phyloP scores from a whole-genome alignment of 2,329 filamentous ascomycete genomes.

The Stachybotrys chartarum region DNA sequence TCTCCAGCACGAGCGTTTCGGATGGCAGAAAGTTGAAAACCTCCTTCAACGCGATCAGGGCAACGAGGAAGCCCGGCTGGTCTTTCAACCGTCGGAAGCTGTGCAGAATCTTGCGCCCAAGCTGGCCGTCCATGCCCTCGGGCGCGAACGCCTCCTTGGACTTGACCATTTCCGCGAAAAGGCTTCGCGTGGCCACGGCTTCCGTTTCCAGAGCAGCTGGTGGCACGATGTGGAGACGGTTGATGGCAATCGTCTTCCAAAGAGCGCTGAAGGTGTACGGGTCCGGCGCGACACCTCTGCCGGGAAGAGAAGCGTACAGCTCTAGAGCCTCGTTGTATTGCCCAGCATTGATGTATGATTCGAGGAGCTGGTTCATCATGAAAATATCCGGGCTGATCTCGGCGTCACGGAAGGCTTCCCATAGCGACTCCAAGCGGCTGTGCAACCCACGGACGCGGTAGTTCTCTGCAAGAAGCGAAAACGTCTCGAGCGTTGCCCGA shows the following conservation, averaged over 20 bases:
- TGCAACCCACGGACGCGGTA: conserved; percentile 59
- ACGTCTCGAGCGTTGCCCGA: conserved; percentile 68
- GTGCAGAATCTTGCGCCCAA: conserved; percentile 43
- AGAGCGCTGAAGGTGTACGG: conserved; percentile 62
- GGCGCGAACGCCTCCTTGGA: conserved; percentile 37
- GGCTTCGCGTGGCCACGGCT: conserved; percentile 25
- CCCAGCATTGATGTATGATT: conserved; percentile 55
- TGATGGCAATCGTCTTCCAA: conserved; percentile 52
- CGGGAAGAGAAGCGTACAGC: conserved; percentile 46
- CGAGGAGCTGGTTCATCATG: conserved; percentile 74
- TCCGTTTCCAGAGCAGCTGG: conserved; percentile 21
- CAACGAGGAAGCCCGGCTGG: conserved; percentile 35
- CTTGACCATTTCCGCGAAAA: conserved; percentile 43
- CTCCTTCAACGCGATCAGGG: conserved; percentile 34
- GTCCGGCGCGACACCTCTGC: conserved; percentile 49
- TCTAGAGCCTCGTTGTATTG: conserved; percentile 45
- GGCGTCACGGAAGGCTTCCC: conserved; percentile 53
- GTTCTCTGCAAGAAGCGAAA: conserved; percentile 65
- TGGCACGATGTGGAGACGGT: conserved; percentile 33
- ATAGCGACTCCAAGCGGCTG: conserved; percentile 50
- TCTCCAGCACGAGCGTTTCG: conserved; percentile 39
- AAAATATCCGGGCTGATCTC: conserved; percentile 63
- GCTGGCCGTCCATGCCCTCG: conserved; percentile 35
- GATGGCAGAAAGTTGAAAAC: conserved; percentile 36
- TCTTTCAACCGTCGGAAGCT: conserved; percentile 41